phyloP scores from a whole-genome alignment of 2,329 filamentous ascomycete genomes.

The Penicillium hesseltinei region DNA sequence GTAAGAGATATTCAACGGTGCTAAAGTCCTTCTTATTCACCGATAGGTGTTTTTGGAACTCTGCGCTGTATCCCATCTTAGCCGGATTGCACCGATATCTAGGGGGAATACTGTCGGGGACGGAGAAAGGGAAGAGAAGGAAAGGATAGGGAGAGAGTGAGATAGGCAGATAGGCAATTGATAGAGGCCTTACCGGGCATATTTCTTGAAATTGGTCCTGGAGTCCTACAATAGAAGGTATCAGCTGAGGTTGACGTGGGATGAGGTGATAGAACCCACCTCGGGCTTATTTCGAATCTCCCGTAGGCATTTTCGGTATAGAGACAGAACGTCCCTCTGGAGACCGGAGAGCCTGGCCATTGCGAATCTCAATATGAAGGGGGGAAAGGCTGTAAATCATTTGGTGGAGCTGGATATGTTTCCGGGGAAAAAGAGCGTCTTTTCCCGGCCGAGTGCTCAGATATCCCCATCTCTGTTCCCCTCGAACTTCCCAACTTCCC shows the following conservation, averaged over 20 bases:
- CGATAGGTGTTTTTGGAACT: conserved; percentile 69
- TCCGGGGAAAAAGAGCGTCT: conserved; percentile 11
- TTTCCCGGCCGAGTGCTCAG: conserved; percentile 31
- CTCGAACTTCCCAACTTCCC: background rate
- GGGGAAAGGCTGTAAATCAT: conserved; percentile 8
- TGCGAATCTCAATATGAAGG: conserved; percentile 1
- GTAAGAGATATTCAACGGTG: conserved; percentile 78
- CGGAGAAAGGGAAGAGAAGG: conserved; percentile 9
- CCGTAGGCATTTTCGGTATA: conserved; percentile 84
- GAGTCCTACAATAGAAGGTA: conserved; percentile 34
- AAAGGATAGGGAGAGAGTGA: background rate
- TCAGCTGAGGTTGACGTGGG: conserved; percentile 1
- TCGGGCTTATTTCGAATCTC: conserved; percentile 76
- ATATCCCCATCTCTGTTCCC: background rate
- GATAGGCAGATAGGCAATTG: background rate
- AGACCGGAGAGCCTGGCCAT: conserved; percentile 69
- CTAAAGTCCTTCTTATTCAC: conserved; percentile 82
- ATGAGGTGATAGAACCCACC: conserved; percentile 47
- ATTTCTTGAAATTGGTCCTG: conserved; percentile 42
- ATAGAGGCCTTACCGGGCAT: conserved; percentile 38
- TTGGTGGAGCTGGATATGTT: conserved; percentile 17
- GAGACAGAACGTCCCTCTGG: conserved; percentile 80
- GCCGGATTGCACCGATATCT: conserved; percentile 15
- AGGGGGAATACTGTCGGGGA: background rate
- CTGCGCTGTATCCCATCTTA: conserved; percentile 51